Base-by-base conservation (phyloP, 1,284 basidiomycete genomes). In the Coriolopsis trogii region DNA sequence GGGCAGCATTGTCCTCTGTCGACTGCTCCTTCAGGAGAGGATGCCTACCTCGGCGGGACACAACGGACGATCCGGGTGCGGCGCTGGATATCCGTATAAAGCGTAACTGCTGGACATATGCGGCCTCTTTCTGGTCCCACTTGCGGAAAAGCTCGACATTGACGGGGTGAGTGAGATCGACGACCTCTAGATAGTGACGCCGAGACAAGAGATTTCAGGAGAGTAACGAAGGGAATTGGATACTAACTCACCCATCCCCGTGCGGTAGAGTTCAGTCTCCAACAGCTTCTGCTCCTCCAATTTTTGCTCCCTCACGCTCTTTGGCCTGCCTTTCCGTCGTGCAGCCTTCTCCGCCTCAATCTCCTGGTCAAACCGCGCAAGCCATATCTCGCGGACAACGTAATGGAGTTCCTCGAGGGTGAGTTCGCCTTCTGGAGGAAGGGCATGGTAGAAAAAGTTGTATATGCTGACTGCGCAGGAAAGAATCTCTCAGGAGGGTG, bases 321-420 rank as follows among this genome's bases (percentile, higher is more conserved):
- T 93, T 34, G 93, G 85, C 49, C 92, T 73, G 2, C 93, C 93
- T 51, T 87, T 85, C 47, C 93, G 73, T 39, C 93, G 75, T 18
- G 79, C 73, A 0, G 78, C 73, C 37, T 73, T 73, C 63, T 95
- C 88, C 33, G 75, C 77, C 43, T 83, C 80, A 3, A 95, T 72
- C 26, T 87, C 82, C 4, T 73, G 73, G 63, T 93, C 90, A 58
- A 89, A 80, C 41, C 92, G 78, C 23, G 82, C 77, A 18, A 95
- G 70, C 87, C 91, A 95, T 5, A 88, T 73, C 46, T 90, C 81
- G 10, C 72, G 68, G 18, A 95, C 72, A 47, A 95, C 67, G 1
- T 71, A 70, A 66, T 93, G 89, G 23, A 95, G 70, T 33, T 88
- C 84, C 28, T 80, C 73, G 3, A 95, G 75, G 0, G 83, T 78